phyloP scores from a whole-genome alignment of 169 alveolate species.

The Plasmodium relictum region DNA sequence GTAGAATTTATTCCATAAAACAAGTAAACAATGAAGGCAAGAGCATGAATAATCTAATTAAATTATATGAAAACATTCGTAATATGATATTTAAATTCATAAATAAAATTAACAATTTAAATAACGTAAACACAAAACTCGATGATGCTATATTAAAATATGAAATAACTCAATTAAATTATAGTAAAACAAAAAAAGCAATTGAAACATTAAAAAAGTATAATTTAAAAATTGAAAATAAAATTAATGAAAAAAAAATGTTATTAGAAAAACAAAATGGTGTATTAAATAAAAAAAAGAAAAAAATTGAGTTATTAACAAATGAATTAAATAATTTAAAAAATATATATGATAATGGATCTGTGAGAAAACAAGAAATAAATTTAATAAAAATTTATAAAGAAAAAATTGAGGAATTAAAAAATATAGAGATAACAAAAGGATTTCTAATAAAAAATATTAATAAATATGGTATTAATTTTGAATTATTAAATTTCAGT shows the following conservation, averaged over 20 bases:
- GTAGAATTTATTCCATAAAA: constrained; percentile 31
- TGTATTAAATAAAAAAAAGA: constrained; percentile 20
- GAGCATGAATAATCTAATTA: constrained; percentile 14
- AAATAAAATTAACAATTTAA: constrained; percentile 37
- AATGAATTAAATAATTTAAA: constrained; percentile 17
- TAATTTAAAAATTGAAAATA: constrained; percentile 28
- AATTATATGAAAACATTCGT: constrained; percentile 31
- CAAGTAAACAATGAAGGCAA: constrained; percentile 41
- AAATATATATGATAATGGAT: constrained; percentile 30
- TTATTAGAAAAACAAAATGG: constrained; percentile 22
- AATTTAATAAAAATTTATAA: constrained; percentile 19
- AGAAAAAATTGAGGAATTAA: constrained; percentile 23
- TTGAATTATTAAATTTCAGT: constrained; percentile 31
- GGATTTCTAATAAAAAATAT: constrained; percentile 21
- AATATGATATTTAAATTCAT: constrained; percentile 46
- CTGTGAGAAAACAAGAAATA: constrained; percentile 42
- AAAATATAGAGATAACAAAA: constrained; percentile 28
- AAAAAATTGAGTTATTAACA: constrained; percentile 12
- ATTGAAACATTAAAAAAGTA: constrained; percentile 46
- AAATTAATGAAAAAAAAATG: constrained; percentile 36
- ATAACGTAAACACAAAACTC: constrained; percentile 31
- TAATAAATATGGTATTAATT: constrained; percentile 54
- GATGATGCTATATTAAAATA: constrained; percentile 64
- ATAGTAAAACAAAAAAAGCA: constrained; percentile 71
- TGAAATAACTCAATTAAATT: constrained; percentile 30